phyloP scores from a whole-genome alignment of 2,329 filamentous ascomycete genomes.

The Fusarium temperatum region DNA sequence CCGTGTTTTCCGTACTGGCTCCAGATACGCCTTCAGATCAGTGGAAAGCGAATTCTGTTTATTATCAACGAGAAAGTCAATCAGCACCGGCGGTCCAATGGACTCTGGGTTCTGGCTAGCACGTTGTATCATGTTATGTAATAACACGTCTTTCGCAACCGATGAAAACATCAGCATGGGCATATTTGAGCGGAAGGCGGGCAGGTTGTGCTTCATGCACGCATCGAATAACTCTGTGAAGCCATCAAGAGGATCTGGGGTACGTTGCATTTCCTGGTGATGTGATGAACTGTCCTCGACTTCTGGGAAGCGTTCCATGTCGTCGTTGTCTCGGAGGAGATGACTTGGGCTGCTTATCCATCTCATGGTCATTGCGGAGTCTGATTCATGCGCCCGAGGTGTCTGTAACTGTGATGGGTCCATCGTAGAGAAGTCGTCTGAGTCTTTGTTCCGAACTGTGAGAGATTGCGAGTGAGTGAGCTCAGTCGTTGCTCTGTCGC shows the following conservation, averaged over 20 bases:
- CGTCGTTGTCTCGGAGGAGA: neutral
- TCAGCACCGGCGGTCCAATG: rapidly evolving
- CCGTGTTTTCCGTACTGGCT: neutral
- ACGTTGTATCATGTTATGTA: neutral
- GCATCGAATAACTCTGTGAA: neutral
- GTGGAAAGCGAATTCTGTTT: neutral
- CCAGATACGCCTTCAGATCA: neutral
- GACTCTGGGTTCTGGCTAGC: neutral
- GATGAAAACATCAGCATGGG: neutral
- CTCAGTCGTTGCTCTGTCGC: neutral
- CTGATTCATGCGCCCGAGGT: neutral
- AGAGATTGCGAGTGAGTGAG: neutral
- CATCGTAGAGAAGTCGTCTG: neutral
- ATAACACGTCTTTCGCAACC: neutral
- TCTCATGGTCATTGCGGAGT: neutral
- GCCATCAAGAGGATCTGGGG: neutral
- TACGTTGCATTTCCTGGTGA: neutral
- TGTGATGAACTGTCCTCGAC: neutral
- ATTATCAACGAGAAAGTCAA: neutral
- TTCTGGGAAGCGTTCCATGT: neutral
- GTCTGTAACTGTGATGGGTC: neutral
- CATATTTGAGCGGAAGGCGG: neutral
- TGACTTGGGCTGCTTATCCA: neutral
- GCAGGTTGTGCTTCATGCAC: neutral
- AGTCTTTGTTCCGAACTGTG: neutral